Base-by-base conservation (phyloP, 768 basidiomycete genomes). In the Phylloporus sp. region DNA sequence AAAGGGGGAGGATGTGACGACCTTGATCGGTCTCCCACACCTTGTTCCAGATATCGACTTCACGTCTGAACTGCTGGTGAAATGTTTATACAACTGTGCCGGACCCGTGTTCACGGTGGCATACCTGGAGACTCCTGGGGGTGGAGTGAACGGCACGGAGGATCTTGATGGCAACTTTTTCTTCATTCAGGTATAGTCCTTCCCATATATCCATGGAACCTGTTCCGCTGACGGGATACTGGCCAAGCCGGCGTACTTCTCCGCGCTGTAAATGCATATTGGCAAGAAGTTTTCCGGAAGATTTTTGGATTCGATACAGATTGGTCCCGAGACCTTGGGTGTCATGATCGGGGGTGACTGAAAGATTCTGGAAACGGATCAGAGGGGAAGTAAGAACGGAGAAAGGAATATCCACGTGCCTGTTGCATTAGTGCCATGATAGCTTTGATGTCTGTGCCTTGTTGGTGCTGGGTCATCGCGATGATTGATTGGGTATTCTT, bases 161-260 rank as follows among this genome's bases (percentile, higher is more conserved):
- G 7, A 74, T 70, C 55, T 81, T 81, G 58, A 81, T 75, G 3
- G 77, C 75, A 3, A 81, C 80, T 48, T 77, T 79, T 52, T 79
- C 75, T 38, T 71, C 66, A 26, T 69, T 67, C 1, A 81, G 69
- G 62, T 79, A 81, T 9, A 74, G 24, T 4, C 80, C 80, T 56
- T 80, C 77, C 70, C 70, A 69, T 38, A 79, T 74, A 59, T 78
- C 79, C 69, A 79, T 78, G 4, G 73, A 69, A 13, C 72, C 70
- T 7, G 72, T 76, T 23, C 77, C 77, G 33, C 72, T 72, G 39
- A 78, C 71, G 8, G 80, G 77, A 42, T 72, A 72, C 20, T 71
- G 63, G 14, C 76, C 73, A 24, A 76, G 61, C 46, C 76, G 68
- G 15, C 62, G 63, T 10, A 80, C 79, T 60, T 82, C 80, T 6